Evolutionary conservation across 108 stramenopile genomes (phyloP).

Genomic region (Schizochytrium sp.): DNA sequence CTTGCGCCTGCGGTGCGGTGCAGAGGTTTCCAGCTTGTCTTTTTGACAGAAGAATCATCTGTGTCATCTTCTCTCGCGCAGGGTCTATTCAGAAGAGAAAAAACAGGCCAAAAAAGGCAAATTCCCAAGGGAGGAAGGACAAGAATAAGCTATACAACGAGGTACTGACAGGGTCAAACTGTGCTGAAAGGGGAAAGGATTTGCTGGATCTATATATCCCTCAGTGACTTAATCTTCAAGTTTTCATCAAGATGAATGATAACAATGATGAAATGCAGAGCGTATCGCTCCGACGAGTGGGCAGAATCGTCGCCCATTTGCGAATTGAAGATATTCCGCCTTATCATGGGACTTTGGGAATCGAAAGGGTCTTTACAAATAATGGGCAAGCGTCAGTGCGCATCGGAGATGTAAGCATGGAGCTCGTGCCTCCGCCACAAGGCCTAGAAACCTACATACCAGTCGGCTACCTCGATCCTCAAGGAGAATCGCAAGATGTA

Average conservation of each 20-base stretch:
- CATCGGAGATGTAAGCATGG: constrained; percentile 54
- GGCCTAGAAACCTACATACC: constrained; percentile 41
- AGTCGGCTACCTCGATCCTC: constrained; percentile 54
- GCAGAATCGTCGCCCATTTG: not conserved
- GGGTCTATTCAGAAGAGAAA: no score
- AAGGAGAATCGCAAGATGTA: constrained; percentile 47
- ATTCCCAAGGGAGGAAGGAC: no score
- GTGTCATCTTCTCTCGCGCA: no score
- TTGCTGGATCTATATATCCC: no score
- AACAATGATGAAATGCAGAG: not conserved
- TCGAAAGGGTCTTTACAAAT: not conserved
- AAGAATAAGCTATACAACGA: no score
- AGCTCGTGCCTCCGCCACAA: constrained; percentile 26
- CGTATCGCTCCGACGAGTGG: not conserved
- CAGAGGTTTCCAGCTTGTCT: no score
- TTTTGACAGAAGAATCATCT: no score
- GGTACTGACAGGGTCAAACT: no score
- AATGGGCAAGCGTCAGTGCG: constrained; percentile 38
- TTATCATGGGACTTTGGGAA: not conserved
- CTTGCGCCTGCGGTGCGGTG: no score
- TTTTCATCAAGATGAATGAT: not conserved
- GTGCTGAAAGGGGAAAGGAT: no score
- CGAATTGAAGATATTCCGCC: not conserved
- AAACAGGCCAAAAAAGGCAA: no score
- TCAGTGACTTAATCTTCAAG: no score